These are phyloP conservation scores for Trichoderma asperellum DNA, from an alignment of 2,329 filamentous ascomycete genomes.

Conservation along the genomic window DNA sequence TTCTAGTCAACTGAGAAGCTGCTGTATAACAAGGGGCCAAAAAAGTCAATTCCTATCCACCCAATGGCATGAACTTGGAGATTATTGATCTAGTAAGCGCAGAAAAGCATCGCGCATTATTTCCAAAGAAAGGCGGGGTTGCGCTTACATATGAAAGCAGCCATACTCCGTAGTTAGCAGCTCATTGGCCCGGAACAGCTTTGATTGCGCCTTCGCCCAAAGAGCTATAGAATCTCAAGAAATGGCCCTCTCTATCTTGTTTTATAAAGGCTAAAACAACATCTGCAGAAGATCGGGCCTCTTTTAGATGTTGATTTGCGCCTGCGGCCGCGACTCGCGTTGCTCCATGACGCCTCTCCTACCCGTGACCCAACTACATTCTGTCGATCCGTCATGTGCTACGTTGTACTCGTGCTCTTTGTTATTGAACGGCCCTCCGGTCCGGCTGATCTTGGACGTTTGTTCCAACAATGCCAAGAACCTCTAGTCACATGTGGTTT, in stretches of 20 bases:
- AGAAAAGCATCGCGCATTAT: background rate
- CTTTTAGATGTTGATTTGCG: background rate
- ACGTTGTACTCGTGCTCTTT: background rate
- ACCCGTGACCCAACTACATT: background rate
- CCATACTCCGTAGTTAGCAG: background rate
- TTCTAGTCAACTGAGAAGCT: background rate
- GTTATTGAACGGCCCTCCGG: background rate
- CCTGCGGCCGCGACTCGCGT: background rate
- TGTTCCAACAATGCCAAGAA: background rate
- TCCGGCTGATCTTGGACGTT: background rate
- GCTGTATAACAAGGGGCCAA: background rate
- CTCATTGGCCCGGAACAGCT: background rate
- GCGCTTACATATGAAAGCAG: background rate
- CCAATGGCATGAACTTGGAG: background rate
- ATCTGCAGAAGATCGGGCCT: background rate
- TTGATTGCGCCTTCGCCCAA: background rate
- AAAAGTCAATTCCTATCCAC: background rate
- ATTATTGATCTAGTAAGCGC: constrained; percentile 31
- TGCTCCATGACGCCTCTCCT: background rate
- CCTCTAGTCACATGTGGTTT: background rate
- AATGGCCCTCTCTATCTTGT: no score
- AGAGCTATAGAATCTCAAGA: background rate
- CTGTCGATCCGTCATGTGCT: background rate
- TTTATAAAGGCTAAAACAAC: background rate
- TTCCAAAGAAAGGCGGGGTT: background rate